Conservation (phyloP, 345 rosid genomes). For the Populus tremula region DNA sequence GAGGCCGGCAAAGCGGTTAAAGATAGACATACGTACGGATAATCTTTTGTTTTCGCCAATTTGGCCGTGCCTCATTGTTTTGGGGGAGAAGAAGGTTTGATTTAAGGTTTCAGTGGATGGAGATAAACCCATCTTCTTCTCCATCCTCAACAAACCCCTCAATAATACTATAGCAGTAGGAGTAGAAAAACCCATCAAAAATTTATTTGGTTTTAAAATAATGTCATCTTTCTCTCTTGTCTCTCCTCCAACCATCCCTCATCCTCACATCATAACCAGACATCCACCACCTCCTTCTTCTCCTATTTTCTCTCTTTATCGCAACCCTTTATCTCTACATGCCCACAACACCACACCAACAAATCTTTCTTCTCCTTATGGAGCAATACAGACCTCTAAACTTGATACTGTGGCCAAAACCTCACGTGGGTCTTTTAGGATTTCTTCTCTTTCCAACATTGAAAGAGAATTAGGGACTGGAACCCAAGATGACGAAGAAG, state of each 20-base stretch:
- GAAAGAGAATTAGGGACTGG: conserved; percentile 33
- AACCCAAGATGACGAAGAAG: conserved; percentile 38
- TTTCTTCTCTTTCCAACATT: conserved; percentile 25
- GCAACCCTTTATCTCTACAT: conserved; percentile 29
- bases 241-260: conserved; percentile 36
- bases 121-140: conserved; percentile 5
- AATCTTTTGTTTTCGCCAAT: too few relatives aligned
- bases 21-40: too few relatives aligned
- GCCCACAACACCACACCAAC: conserved; percentile 12
- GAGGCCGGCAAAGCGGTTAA: too few relatives aligned
- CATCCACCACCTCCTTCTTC: conserved; percentile 23
- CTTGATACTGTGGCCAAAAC: conserved; percentile 37
- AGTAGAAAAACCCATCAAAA: not conserved
- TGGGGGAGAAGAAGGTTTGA: not conserved
- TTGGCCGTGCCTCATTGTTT: too few relatives aligned
- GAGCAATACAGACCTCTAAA: conserved; percentile 17
- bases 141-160: conserved; percentile 18
- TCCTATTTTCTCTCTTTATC: conserved; percentile 41
- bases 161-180: too few relatives aligned
- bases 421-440: conserved; percentile 27
- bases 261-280: conserved; percentile 5
- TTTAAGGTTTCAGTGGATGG: conserved; percentile 9
- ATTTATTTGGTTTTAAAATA: not conserved
- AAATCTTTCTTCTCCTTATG: conserved; percentile 18
- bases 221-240: conserved; percentile 10